Evolutionary conservation across 1,139 yeast species (phyloP).

Genomic region (Wickerhamiella pararugosa): DNA sequence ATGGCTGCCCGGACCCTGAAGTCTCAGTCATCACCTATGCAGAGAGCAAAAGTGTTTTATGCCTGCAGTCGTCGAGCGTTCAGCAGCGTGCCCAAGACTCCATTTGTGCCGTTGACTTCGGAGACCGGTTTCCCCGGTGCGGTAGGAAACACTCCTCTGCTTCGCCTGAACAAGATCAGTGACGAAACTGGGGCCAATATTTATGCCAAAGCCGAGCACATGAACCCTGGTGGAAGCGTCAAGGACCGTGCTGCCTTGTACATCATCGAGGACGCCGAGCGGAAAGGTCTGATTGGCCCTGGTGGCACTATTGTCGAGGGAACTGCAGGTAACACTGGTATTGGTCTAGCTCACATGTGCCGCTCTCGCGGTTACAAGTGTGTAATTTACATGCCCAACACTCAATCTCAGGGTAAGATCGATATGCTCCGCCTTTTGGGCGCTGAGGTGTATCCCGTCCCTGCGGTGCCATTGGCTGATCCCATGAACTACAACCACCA

Average conservation of each 20-base stretch:
- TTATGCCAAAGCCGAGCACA: conserved; percentile 79
- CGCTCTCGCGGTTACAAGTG: conserved; percentile 71
- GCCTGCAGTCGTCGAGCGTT: too few species aligned
- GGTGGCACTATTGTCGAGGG: conserved; percentile 66
- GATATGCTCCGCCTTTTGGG: conserved; percentile 60
- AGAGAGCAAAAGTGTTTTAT: too few species aligned
- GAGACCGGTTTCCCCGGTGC: conserved; percentile 56
- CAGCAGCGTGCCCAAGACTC: conserved; percentile 16
- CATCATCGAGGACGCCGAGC: conserved; percentile 67
- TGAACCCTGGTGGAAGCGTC: conserved; percentile 91
- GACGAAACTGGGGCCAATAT: conserved; percentile 55
- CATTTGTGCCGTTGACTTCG: conserved; percentile 48
- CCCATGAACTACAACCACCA: conserved; percentile 76
- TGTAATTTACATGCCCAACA: conserved; percentile 79
- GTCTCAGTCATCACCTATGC: too few species aligned
- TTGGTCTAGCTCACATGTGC: conserved; percentile 80
- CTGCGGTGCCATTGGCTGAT: conserved; percentile 67
- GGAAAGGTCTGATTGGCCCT: conserved; percentile 44
- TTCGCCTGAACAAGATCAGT: conserved; percentile 49
- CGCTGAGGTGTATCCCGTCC: conserved; percentile 82
- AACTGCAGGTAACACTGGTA: conserved; percentile 75
- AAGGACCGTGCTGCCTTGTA: conserved; percentile 83
- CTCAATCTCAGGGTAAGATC: conserved; percentile 67
- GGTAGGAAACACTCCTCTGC: conserved; percentile 76
- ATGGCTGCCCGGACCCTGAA: neutral